Evolutionary conservation across 2,329 filamentous ascomycete genomes (phyloP).

Genomic region (Teratosphaeria viscida): DNA sequence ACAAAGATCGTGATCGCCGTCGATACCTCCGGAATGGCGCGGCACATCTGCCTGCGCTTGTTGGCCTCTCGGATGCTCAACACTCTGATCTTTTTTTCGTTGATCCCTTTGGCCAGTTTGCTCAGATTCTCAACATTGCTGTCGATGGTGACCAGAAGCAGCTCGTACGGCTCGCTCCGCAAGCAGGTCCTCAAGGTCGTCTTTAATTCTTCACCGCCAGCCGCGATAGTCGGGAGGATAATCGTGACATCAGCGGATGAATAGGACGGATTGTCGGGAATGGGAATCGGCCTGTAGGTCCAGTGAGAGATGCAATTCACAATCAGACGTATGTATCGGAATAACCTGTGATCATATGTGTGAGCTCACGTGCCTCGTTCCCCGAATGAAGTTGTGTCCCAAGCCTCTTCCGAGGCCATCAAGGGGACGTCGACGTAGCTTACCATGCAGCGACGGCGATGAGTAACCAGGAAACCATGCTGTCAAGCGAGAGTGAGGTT

Average conservation of each 20-base stretch:
- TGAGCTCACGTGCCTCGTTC: constrained; percentile 16
- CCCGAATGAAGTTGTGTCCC: background rate
- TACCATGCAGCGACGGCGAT: constrained; percentile 24
- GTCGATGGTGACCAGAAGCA: constrained; percentile 81
- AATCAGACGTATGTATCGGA: constrained; percentile 76
- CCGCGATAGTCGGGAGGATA: constrained; percentile 86
- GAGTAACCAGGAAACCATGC: constrained; percentile 25
- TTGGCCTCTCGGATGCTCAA: constrained; percentile 77
- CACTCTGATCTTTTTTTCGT: constrained; percentile 57
- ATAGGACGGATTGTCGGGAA: constrained; percentile 69
- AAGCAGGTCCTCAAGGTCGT: constrained; percentile 71
- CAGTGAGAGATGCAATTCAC: constrained; percentile 80
- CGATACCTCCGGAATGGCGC: constrained; percentile 73
- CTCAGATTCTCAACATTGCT: constrained; percentile 54
- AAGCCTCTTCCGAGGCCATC: background rate
- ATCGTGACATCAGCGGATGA: constrained; percentile 81
- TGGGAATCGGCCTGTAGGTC: constrained; percentile 74
- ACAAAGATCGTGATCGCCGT: constrained; percentile 85
- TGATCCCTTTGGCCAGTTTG: constrained; percentile 46
- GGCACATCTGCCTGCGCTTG: constrained; percentile 87
- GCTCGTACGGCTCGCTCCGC: constrained; percentile 55
- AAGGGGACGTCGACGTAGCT: background rate
- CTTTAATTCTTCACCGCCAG: constrained; percentile 71
- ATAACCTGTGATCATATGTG: constrained; percentile 49
- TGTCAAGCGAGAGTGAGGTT: constrained; percentile 24